phyloP scores from a whole-genome alignment of 2,329 filamentous ascomycete genomes.

The Monilinia vaccinii-corymbosi region DNA sequence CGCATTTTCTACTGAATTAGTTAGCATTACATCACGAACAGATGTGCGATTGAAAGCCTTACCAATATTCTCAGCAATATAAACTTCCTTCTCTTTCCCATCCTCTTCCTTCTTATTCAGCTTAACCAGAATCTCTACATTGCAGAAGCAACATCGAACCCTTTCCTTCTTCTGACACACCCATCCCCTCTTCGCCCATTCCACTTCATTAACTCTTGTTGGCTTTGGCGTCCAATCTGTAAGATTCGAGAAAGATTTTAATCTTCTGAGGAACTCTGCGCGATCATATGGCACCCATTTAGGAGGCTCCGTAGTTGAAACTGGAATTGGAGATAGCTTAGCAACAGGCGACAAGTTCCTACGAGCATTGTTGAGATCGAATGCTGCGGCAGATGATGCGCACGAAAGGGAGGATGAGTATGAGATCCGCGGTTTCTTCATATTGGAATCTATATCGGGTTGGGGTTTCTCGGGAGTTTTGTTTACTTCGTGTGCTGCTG shows the following conservation, averaged over 20 bases:
- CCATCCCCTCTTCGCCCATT: conserved; percentile 94
- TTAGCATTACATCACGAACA: conserved; percentile 21
- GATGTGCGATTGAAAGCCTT: conserved; percentile 24
- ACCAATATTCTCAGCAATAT: conserved; percentile 52
- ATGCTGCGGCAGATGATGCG: conserved; percentile 3
- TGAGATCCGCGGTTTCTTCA: conserved; percentile 28
- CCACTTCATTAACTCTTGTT: conserved; percentile 73
- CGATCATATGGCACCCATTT: conserved; percentile 85
- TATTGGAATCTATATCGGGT: conserved; percentile 15
- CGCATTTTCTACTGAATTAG: conserved; percentile 41
- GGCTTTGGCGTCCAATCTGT: conserved; percentile 94
- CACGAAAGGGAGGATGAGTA: conserved; percentile 10
- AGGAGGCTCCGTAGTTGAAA: conserved; percentile 34
- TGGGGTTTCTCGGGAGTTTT: conserved; percentile 31
- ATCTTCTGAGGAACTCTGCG: conserved; percentile 66
- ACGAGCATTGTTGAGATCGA: conserved; percentile 13
- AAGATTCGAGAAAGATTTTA: conserved; percentile 84
- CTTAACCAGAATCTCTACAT: conserved; percentile 75
- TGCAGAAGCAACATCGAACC: conserved; percentile 78
- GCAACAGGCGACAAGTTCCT: conserved; percentile 22
- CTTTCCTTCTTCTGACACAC: conserved; percentile 74
- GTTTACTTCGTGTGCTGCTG: conserved; percentile 29
- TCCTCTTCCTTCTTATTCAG: conserved; percentile 53
- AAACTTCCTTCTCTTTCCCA: conserved; percentile 44
- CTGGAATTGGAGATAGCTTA: conserved; percentile 10